Evolutionary conservation across 352 stramenopile genomes (phyloP), one percentile per base, ranked within the genome.

Genomic region (Globisporangium camurandrum): DNA sequence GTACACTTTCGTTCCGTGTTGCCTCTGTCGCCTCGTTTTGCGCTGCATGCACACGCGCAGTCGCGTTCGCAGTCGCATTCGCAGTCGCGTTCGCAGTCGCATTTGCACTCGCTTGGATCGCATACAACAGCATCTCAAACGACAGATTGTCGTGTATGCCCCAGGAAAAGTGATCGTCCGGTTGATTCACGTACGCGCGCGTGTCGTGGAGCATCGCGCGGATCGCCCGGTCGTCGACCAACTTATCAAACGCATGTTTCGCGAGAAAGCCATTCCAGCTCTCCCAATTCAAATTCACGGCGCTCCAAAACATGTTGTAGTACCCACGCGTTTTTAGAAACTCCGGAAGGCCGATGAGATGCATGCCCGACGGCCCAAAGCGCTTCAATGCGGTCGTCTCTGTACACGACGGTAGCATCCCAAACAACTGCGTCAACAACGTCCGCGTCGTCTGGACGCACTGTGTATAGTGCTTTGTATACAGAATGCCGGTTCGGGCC

Each of bases 291-390:
- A 84, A 50, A 30, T 85, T 67, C 23, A 81, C 72, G 1, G 74
- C 77, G 47, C 70, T 77, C 71, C 71, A 88, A 54, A 86, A 86
- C 46, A 86, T 58, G 48, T 84, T 86, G 33, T 72, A 83, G 49
- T 88, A 85, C 11, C 71, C 74, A 6, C 66, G 64, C n/a, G 72
- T 23, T 49, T 88, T 85, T 23, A 88, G 45, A 48, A 84, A 86
- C 28, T 88, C 74, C 11, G 74, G 74, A 2, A 88, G 38, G 0
- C 76, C 76, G 27, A 62, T 73, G 6, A 83, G 56, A 2, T 69
- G 74, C 17, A 84, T n/a, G n/a, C n/a, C 53, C 27, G 61, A 68
- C 3, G 73, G 82, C 12, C 67, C 71, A 50, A 77, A 83, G 40
- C 63, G 65, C 47, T 84, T 83, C 4, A 88, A 49, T 9, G 72